phyloP scores from a whole-genome alignment of 2,329 filamentous ascomycete species.

The Teratosphaeria zuluensis region DNA sequence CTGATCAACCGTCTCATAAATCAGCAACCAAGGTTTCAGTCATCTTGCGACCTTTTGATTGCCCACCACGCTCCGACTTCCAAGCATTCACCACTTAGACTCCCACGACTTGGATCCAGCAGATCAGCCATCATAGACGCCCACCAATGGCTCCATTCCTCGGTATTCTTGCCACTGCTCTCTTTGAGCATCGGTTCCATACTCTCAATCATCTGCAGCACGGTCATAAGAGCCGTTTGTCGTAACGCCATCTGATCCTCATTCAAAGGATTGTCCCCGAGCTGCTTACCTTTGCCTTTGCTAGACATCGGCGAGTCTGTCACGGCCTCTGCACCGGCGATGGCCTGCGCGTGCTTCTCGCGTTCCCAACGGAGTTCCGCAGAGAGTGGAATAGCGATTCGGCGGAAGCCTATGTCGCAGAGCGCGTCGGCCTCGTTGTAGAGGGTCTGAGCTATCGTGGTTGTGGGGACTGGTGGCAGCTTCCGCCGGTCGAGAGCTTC shows the following conservation, averaged over 20 bases:
- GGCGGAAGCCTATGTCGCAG: conserved; percentile 58
- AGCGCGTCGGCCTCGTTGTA: conserved; percentile 70
- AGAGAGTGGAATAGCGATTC: conserved; percentile 77
- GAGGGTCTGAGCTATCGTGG: conserved; percentile 63
- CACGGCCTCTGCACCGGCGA: conserved; percentile 10
- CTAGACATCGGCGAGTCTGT: conserved; percentile 11
- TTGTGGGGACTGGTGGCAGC: conserved; percentile 67
- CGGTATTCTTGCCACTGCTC: conserved; percentile 73
- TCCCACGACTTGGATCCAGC: conserved; percentile 59
- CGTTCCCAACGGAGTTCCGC: conserved; percentile 74
- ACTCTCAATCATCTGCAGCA: conserved; percentile 75
- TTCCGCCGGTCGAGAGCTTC: conserved; percentile 64
- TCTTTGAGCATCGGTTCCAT: conserved; percentile 76
- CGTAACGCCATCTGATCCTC: conserved; percentile 60
- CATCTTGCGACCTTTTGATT: conserved; percentile 32
- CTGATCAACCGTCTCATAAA: conserved; percentile 30
- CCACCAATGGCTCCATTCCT: conserved; percentile 89
- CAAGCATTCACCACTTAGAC: conserved; percentile 76
- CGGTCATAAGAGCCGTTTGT: conserved; percentile 68
- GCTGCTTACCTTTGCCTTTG: conserved; percentile 11
- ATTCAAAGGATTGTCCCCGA: conserved; percentile 13
- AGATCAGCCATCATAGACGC: conserved; percentile 78
- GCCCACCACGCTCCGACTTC: conserved; percentile 59
- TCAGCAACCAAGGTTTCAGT: conserved; percentile 1
- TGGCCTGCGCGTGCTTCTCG: conserved; percentile 34